Percentiles rank a stretch among this genome's conserved stretches.
phyloP scores from a whole-genome alignment of 306 rosid species.

The Vigna angularis region DNA sequence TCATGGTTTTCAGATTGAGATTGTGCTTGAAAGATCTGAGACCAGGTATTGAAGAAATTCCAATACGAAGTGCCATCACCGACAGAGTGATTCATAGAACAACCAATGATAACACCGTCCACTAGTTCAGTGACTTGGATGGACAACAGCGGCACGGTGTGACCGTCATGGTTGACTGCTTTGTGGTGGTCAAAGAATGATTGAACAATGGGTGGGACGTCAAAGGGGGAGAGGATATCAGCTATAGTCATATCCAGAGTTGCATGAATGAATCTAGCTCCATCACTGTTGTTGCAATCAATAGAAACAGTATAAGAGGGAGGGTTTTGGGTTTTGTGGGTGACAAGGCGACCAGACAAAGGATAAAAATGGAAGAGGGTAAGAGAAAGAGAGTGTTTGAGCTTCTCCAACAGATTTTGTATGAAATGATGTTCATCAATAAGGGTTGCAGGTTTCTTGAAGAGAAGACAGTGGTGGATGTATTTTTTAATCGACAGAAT shows the following conservation, averaged over 20 bases:
- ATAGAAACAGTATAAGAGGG: conserved; percentile 47
- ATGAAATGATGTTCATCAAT: conserved; percentile 28
- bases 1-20: not conserved
- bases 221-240: conserved; percentile 60
- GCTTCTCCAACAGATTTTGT: conserved; percentile 45
- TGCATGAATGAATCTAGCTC: conserved; percentile 64
- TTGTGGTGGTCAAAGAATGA: conserved; percentile 65
- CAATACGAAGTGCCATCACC: conserved; percentile 69
- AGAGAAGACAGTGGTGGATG: conserved; percentile 74
- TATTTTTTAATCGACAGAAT: conserved; percentile 51
- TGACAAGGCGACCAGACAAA: conserved; percentile 61
- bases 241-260: conserved; percentile 47
- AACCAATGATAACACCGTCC: conserved; percentile 71
- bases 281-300: conserved; percentile 51
- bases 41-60: conserved; percentile 68
- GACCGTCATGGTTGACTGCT: conserved; percentile 71
- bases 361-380: conserved; percentile 73
- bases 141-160: conserved; percentile 58
- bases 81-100: conserved; percentile 60
- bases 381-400: conserved; percentile 60
- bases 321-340: conserved; percentile 43
- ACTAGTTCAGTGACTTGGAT: conserved; percentile 64
- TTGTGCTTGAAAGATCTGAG: conserved; percentile 59
- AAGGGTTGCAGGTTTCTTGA: conserved; percentile 52
- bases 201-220: conserved; percentile 63